phyloP scores from a whole-genome alignment of 2,329 filamentous ascomycete genomes.

The Colletotrichum paranaense region DNA sequence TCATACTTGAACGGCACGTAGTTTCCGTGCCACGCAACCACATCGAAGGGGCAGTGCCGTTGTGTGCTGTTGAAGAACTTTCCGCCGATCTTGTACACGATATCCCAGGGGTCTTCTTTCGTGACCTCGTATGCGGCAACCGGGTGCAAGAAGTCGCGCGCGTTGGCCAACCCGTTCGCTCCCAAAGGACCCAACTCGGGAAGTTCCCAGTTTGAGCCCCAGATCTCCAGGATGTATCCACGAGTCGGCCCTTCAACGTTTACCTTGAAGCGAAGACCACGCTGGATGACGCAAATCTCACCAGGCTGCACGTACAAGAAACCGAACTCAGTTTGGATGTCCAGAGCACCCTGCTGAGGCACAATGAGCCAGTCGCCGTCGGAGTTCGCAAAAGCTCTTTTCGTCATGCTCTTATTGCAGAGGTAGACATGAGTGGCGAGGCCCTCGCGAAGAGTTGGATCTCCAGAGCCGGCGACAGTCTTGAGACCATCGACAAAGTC shows the following conservation, averaged over 20 bases:
- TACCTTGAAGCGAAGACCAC: constrained; percentile 67
- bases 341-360: constrained; percentile 71
- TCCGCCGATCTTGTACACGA: constrained; percentile 72
- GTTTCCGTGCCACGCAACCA: constrained; percentile 79
- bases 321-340: constrained; percentile 77
- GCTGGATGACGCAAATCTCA: constrained; percentile 75
- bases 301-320: constrained; percentile 72
- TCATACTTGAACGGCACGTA: constrained; percentile 72
- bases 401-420: constrained; percentile 58
- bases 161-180: constrained; percentile 73
- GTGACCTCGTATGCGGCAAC: constrained; percentile 66
- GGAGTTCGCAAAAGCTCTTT: constrained; percentile 62
- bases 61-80: constrained; percentile 71
- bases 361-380: constrained; percentile 77
- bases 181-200: constrained; percentile 76
- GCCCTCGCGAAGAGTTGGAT: constrained; percentile 60
- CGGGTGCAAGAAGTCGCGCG: constrained; percentile 73
- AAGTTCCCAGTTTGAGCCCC: constrained; percentile 72
- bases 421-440: constrained; percentile 61
- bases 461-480: constrained; percentile 61
- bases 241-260: constrained; percentile 68
- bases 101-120: constrained; percentile 65
- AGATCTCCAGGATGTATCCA: constrained; percentile 76
- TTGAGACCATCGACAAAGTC: constrained; percentile 61
- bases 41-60: constrained; percentile 75